Conservation (phyloP, 1,284 basidiomycete genomes). For the Flammula alnicola region DNA sequence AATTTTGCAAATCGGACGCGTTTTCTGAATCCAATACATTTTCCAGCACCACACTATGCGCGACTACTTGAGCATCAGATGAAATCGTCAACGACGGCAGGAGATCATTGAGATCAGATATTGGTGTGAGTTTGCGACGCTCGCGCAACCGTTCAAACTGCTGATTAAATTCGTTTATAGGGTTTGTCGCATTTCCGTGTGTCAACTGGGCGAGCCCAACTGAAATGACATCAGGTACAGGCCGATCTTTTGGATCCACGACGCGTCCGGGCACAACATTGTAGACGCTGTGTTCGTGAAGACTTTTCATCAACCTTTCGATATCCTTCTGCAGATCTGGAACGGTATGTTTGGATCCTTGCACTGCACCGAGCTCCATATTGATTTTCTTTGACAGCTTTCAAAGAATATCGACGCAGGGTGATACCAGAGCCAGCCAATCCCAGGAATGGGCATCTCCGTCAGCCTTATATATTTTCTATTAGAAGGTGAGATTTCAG, state of each 20-base stretch:
- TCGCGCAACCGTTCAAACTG: background rate
- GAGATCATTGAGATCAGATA: background rate
- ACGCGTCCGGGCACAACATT: background rate
- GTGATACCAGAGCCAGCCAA: constrained; percentile 38
- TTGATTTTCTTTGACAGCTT: constrained; percentile 36
- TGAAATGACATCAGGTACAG: constrained; percentile 11
- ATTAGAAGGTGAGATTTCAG: too few species aligned
- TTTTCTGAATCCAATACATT: too few species aligned
- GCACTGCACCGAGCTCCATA: constrained; percentile 6
- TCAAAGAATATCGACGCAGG: constrained; percentile 38
- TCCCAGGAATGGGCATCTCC: too few species aligned
- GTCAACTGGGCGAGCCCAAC: constrained; percentile 4
- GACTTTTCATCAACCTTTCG: constrained; percentile 1
- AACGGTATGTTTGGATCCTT: constrained; percentile 3
- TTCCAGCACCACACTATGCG: too few species aligned
- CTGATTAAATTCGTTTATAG: constrained; percentile 11
- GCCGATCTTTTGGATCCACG: background rate
- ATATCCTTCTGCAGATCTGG: constrained; percentile 13
- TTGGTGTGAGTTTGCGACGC: constrained; percentile 9
- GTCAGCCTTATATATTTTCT: constrained; percentile 27
- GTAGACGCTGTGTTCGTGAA: constrained; percentile 12
- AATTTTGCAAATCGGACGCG: too few species aligned
- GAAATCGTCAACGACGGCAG: background rate
- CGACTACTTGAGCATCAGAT: too few species aligned
- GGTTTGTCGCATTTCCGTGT: constrained; percentile 1